Base-by-base conservation (phyloP, 176 grass and related monocot species). In the Dactylis glomerata region DNA sequence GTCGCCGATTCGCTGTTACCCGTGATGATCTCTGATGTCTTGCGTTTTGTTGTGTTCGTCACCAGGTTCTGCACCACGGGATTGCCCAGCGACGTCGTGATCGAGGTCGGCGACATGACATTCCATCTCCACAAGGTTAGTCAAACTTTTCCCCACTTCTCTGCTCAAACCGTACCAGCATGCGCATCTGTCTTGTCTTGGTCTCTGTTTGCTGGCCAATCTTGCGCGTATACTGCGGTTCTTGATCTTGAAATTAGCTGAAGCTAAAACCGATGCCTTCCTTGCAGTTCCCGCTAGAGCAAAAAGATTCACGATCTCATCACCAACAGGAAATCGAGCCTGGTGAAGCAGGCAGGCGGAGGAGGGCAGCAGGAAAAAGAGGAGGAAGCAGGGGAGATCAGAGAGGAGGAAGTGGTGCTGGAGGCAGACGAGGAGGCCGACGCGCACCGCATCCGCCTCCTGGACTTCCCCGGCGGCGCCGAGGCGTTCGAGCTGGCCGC, bases 11-110 rank as follows among this genome's bases (percentile, higher is more conserved):
- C 28, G 71, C 16, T 77, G 64, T 31, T 26, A 6, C 23, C 1
- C 55, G 55, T 58, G 56, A 28, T 59, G 65, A 73, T 83, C 84
- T 86, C 84, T 49, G n/a, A 79, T 59, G 17, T 76, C 50, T 58
- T 24, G 76, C 22, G 22, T 17, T 8, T 33, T 20, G 5, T 33
- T 50, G 55, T 82, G 74, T 24, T 75, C 17, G 1, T 71, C 68
- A n/a, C n/a, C n/a, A 98, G 95, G 95, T 98, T 98, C 83, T 98
- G 96, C 89, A 98, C 96, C 75, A 98, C 96, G 17, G 96, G 93
- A 12, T 83, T 99, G 68, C 96, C 96, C 72, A 96, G 91, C 82
- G 96, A 99, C 82, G 84, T 99, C 15, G 93, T 99, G 83, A 94
- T 99, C 86, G 93, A 96, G 81, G 85, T 96, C 4, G 96, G 89